phyloP scores from a whole-genome alignment of 257 asterid species.

The Perilla frutescens region DNA sequence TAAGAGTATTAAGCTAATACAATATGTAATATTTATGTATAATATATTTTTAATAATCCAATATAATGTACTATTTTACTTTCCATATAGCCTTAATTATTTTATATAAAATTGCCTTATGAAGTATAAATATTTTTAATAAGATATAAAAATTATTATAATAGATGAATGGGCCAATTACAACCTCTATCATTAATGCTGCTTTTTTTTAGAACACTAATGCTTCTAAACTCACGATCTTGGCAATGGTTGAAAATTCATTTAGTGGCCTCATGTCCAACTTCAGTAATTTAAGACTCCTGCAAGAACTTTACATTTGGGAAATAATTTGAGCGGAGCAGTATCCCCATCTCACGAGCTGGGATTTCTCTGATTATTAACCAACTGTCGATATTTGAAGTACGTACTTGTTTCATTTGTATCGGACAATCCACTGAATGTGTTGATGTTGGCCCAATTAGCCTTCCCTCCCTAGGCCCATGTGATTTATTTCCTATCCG shows the following conservation, averaged over 20 bases:
- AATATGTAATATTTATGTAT: too few species aligned
- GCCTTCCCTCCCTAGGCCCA: too few species aligned
- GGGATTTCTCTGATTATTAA: constrained; percentile 32
- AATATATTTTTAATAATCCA: too few species aligned
- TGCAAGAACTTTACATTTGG: not conserved
- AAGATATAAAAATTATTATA: too few species aligned
- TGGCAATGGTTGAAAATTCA: constrained; percentile 8
- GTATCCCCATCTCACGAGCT: not conserved
- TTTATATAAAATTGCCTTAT: too few species aligned
- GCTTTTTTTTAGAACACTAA: not conserved
- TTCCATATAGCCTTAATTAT: too few species aligned
- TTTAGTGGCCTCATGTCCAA: constrained; percentile 29
- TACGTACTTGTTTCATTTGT: not conserved
- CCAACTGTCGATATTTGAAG: constrained; percentile 33
- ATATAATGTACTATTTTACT: too few species aligned
- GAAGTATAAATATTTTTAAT: too few species aligned
- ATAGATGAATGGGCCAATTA: not conserved
- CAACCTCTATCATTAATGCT: not conserved
- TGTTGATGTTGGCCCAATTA: too few species aligned
- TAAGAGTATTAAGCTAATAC: too few species aligned
- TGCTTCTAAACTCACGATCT: constrained; percentile 34
- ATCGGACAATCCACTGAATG: constrained; percentile 22
- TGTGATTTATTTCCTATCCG: too few species aligned
- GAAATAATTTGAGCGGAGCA: constrained; percentile 27
- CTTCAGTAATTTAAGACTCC: too few species aligned